phyloP scores from a whole-genome alignment of 345 rosid species.

The Melaleuca quinquenervia region DNA sequence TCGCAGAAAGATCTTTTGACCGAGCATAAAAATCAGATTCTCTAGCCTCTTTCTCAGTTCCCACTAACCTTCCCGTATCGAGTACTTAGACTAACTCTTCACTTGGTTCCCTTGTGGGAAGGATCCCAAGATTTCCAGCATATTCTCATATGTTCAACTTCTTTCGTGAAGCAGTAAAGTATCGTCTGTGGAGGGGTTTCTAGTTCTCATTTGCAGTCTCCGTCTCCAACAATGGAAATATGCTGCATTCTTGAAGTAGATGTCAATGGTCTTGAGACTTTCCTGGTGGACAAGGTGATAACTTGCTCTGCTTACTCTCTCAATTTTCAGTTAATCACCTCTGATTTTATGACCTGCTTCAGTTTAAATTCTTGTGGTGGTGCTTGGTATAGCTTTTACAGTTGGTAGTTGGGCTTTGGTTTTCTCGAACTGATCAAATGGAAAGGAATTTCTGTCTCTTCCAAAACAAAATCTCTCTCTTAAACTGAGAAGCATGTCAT shows the following conservation, averaged over 20 bases:
- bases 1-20: neutral
- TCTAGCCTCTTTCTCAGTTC: neutral
- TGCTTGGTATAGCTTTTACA: neutral
- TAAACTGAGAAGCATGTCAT: neutral
- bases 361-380: neutral
- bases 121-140: neutral
- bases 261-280: constrained; percentile 40
- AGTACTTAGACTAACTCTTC: neutral
- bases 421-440: neutral
- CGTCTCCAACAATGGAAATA: constrained; percentile 13
- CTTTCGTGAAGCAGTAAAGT: neutral
- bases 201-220: neutral
- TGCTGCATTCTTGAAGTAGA: constrained; percentile 42
- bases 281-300: constrained; percentile 42
- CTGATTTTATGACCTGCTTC: neutral
- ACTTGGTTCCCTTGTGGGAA: neutral
- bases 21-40: neutral
- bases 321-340: neutral
- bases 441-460: neutral
- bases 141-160: neutral
- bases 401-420: neutral
- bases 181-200: neutral
- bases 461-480: neutral
- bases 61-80: neutral
- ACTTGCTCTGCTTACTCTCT: neutral